A percentile compares a stretch with the other conserved stretches of the same genome.
Evolutionary conservation across 2,329 filamentous ascomycete species (phyloP).

Genomic region (Thelonectria discophora): DNA sequence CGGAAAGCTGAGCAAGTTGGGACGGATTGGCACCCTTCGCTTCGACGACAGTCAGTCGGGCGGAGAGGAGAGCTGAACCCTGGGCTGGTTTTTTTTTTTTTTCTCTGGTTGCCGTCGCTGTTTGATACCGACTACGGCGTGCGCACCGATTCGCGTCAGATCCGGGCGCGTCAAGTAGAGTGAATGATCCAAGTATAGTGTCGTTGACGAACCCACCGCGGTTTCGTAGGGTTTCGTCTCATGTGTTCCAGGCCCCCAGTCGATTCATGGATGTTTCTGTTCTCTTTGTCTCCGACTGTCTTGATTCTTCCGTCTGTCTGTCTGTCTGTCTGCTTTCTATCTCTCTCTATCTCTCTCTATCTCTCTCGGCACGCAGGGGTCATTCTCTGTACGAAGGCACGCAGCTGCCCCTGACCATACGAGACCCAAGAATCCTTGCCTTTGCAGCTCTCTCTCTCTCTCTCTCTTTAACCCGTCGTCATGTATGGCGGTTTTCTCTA

Average conservation of each 20-base stretch:
- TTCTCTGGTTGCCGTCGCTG: conserved; percentile 4
- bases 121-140: conserved; percentile 24
- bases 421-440: background rate
- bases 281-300: background rate
- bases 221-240: conserved; percentile 38
- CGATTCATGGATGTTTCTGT: conserved; percentile 1
- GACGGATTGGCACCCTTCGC: conserved; percentile 18
- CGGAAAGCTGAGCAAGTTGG: conserved; percentile 8
- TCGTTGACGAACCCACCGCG: conserved; percentile 11
- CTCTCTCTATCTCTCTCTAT: background rate
- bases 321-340: background rate
- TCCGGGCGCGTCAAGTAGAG: conserved; percentile 29
- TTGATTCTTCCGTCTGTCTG: background rate
- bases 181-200: conserved; percentile 29
- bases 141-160: conserved; percentile 40
- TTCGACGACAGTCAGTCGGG: background rate
- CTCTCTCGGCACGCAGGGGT: background rate
- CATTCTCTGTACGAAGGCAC: no score
- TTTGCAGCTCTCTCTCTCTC: background rate
- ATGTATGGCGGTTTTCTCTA: conserved; percentile 9
- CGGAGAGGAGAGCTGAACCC: background rate
- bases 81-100: background rate
- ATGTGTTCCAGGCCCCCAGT: conserved; percentile 30
- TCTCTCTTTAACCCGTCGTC: background rate
- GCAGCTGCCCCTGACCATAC: background rate